A percentile compares a stretch with the other conserved stretches of the same genome.
These are phyloP conservation scores for Trametes hirsuta DNA, from an alignment of 1,284 basidiomycete genomes.

Conservation along the genomic window DNA sequence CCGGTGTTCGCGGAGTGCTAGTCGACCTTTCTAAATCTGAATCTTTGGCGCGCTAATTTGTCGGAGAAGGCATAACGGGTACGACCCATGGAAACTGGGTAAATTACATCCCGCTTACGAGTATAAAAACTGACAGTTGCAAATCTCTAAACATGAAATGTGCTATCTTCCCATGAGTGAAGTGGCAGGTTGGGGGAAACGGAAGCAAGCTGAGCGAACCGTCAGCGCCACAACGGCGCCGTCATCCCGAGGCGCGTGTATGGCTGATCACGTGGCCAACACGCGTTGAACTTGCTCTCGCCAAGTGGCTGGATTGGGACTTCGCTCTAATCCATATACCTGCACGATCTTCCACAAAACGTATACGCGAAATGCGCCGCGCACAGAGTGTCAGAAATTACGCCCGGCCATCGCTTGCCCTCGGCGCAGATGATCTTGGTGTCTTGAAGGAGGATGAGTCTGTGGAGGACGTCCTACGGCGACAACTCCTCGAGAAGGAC, in stretches of 20 bases:
- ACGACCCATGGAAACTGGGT: too few species aligned
- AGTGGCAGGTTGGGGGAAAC: too few species aligned
- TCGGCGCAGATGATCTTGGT: slow-evolving; percentile 58
- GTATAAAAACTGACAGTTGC: too few species aligned
- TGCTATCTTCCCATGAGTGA: too few species aligned
- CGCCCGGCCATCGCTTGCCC: slow-evolving; percentile 48
- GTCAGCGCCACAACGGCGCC: neutral
- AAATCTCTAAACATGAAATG: too few species aligned
- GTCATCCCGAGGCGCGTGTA: slow-evolving; percentile 15
- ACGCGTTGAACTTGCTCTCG: slow-evolving; percentile 16
- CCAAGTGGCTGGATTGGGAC: slow-evolving; percentile 9
- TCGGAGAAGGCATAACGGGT: too few species aligned
- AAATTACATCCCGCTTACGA: too few species aligned
- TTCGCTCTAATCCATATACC: neutral
- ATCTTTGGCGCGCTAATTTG: too few species aligned
- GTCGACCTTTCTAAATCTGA: too few species aligned
- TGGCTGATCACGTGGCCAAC: slow-evolving; percentile 20
- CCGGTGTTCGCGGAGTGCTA: too few species aligned
- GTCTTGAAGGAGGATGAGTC: slow-evolving; percentile 64
- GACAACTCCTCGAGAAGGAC: slow-evolving; percentile 70
- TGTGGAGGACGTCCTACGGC: slow-evolving; percentile 60
- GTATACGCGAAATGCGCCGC: slow-evolving; percentile 31
- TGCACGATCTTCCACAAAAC: neutral
- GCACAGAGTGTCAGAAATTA: slow-evolving; percentile 50
- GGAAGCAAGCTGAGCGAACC: too few species aligned